Percentiles rank a stretch among this genome's conserved stretches.
Evolutionary conservation across 192 early-diverging fungal genomes (phyloP).

Genomic region (Phlyctochytrium arcticum): DNA sequence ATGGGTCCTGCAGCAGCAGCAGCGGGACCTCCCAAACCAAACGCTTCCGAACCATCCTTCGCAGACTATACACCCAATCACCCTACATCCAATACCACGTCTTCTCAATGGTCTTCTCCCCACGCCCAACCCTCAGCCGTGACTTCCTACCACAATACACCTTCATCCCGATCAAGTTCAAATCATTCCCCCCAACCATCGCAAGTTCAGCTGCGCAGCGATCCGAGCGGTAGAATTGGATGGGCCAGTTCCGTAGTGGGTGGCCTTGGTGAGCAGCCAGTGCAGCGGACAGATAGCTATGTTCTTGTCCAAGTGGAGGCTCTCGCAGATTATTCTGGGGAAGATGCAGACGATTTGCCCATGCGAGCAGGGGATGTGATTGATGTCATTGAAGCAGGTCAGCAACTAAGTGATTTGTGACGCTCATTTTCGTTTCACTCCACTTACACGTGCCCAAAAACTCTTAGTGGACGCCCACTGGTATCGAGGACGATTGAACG

Average conservation of each 20-base stretch:
- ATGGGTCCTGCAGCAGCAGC: not conserved
- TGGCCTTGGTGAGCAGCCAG: not conserved
- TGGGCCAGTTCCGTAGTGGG: not conserved
- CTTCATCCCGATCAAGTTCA: too few relatives aligned
- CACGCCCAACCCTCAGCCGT: not conserved
- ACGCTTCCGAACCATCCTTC: too few relatives aligned
- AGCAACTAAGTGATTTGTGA: not conserved
- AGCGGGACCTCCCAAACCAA: not conserved
- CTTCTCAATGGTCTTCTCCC: too few relatives aligned
- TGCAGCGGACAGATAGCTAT: not conserved
- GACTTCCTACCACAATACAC: not conserved
- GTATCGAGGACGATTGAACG: conserved; percentile 9
- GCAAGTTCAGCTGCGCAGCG: not conserved
- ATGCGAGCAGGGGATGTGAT: conserved; percentile 8
- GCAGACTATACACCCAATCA: too few relatives aligned
- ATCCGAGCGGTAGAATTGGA: not conserved
- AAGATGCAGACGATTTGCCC: conserved; percentile 12
- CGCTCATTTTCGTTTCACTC: not conserved
- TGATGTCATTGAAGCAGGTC: conserved; percentile 15
- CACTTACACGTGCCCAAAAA: not conserved
- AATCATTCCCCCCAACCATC: too few relatives aligned
- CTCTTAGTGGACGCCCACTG: conserved; percentile 24
- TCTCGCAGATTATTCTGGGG: conserved; percentile 12
- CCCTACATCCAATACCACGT: too few relatives aligned
- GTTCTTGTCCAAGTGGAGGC: not conserved